Conservation (phyloP, 768 basidiomycete species). For the Mycena venus region DNA sequence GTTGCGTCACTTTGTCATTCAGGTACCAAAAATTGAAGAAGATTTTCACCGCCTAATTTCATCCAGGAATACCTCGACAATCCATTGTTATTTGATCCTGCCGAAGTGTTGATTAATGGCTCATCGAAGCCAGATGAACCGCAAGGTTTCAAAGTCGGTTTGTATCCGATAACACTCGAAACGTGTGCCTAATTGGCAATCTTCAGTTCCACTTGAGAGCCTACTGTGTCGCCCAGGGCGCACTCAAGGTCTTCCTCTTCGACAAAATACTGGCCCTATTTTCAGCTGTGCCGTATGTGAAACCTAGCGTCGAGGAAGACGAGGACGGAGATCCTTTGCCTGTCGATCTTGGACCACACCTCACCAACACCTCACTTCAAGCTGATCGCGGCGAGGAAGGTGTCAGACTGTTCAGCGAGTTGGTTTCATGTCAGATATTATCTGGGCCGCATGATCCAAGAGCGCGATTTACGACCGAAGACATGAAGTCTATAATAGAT, state of each 20-base stretch:
- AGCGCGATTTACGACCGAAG: slow-evolving; percentile 45
- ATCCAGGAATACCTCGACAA: slow-evolving; percentile 85
- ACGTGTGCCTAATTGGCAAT: neutral
- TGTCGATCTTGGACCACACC: slow-evolving; percentile 77
- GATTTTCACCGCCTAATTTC: slow-evolving; percentile 11
- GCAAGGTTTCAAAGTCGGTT: slow-evolving; percentile 72
- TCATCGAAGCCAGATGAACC: slow-evolving; percentile 38
- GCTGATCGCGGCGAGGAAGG: slow-evolving; percentile 71
- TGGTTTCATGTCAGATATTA: slow-evolving; percentile 74
- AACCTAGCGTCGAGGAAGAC: slow-evolving; percentile 53
- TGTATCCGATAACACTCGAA: neutral
- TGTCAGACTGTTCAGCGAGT: slow-evolving; percentile 86
- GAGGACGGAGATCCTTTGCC: slow-evolving; percentile 37
- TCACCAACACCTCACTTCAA: slow-evolving; percentile 95
- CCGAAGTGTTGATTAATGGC: slow-evolving; percentile 52
- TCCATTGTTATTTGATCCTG: slow-evolving; percentile 85
- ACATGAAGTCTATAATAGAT: slow-evolving; percentile 62
- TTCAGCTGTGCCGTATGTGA: slow-evolving; percentile 77
- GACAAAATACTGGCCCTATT: slow-evolving; percentile 90
- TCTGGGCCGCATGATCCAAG: slow-evolving; percentile 37
- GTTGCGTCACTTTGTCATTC: slow-evolving; percentile 95
- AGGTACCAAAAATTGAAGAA: slow-evolving; percentile 63
- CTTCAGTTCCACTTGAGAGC: slow-evolving; percentile 92
- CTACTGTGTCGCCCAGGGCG: slow-evolving; percentile 86
- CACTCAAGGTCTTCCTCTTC: slow-evolving; percentile 85